phyloP scores from a whole-genome alignment of 2,329 filamentous ascomycete genomes.

The Phaeosphaeria sp. region DNA sequence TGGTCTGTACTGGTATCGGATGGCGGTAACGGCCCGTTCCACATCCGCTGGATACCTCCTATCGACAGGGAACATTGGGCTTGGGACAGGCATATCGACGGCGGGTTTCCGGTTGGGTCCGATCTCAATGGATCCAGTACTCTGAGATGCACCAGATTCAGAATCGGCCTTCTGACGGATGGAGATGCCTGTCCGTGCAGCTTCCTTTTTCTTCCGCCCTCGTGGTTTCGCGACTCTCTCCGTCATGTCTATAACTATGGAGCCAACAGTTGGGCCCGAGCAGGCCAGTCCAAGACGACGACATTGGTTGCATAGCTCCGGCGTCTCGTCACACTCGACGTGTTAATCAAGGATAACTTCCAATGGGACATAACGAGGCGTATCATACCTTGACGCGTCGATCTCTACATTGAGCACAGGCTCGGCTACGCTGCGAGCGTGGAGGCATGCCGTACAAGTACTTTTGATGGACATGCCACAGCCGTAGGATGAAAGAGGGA shows the following conservation, averaged over 20 bases:
- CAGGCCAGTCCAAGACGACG: slow-evolving; percentile 36
- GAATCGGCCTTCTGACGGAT: not conserved
- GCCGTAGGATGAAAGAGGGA: slow-evolving; percentile 17
- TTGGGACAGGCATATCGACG: slow-evolving; percentile 1
- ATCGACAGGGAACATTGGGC: slow-evolving; percentile 2
- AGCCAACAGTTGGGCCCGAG: slow-evolving; percentile 40
- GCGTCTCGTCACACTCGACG: slow-evolving; percentile 41
- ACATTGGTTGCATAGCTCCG: slow-evolving; percentile 37
- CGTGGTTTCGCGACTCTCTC: slow-evolving; percentile 33
- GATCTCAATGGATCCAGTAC: not conserved
- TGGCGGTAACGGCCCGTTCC: slow-evolving; percentile 28
- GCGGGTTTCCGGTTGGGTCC: not conserved
- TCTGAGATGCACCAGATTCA: not conserved
- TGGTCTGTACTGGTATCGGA: slow-evolving; percentile 32
- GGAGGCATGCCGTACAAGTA: slow-evolving; percentile 16
- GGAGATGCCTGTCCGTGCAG: slow-evolving; percentile 3
- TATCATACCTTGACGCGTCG: slow-evolving; percentile 42
- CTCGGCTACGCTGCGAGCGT: slow-evolving; percentile 42
- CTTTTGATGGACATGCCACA: slow-evolving; percentile 2
- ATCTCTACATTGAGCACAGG: slow-evolving; percentile 42
- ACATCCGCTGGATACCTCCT: slow-evolving; percentile 12
- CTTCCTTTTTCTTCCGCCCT: slow-evolving; percentile 29
- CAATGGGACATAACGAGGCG: slow-evolving; percentile 2
- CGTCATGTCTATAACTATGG: slow-evolving; percentile 46
- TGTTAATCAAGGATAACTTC: not conserved